Base-by-base conservation (phyloP, 345 rosid species). In the Eucalyptus cloeziana region DNA sequence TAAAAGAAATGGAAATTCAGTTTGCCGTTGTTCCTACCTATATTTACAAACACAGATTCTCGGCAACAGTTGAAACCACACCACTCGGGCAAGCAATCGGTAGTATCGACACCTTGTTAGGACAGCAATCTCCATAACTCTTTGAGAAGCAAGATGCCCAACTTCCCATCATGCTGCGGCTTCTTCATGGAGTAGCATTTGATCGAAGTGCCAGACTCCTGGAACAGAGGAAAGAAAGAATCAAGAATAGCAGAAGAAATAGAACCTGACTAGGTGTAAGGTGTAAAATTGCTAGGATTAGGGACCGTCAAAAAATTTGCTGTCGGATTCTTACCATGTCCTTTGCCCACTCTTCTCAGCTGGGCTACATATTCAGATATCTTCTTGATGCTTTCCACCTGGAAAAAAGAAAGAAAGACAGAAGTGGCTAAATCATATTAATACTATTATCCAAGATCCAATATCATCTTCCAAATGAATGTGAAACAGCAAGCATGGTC, bases 191-290 rank as follows among this genome's bases (percentile, higher is more conserved):
- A 94, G 97, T 9, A 95, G 94, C 93, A 62, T 93, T 87, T 94
- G 95, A 91, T 95, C 95, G 6, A 95, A 95, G 94, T 95, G 96
- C 96, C 96, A 95, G 16, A 93, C 95, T 27, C 97, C 97, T 95
- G 91, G 87, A 92, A 79, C 90, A 85, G 80, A 80, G 31, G 47
- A 54, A 19, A 33, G 17, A 27, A 45, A 30, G 54, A 50, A 30
- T 86, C 52, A 52, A 58, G 24, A 27, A 86, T 40, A 31, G 31
- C 33, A 44, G 60, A 47, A 60, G 49, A 25, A 76, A 56, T 10
- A 49, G 19, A 21, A 80, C 37, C 4, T 10, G 85, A 30, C 43
- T 9, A 7, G 69, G 22, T 60, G 13, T 30, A 54, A 54, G 87
- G n/a, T 44, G n/a, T 24, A 52, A 33, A 31, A n/a, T 37, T 52